Evolutionary conservation across 768 basidiomycete species (phyloP).

Genomic region (Coprinopsis cinerea): DNA sequence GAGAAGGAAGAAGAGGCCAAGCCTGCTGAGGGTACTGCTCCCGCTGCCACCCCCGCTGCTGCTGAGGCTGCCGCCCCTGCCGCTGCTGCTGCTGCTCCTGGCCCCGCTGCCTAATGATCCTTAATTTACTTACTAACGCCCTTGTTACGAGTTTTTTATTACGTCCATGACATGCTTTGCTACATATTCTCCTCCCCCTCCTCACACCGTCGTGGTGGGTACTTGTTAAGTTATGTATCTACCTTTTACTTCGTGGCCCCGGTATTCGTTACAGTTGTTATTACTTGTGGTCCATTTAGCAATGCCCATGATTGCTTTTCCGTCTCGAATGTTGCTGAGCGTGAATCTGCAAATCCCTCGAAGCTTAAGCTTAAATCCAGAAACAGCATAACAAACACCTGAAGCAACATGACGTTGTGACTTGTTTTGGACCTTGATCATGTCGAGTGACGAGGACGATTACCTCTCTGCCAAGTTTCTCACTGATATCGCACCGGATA

Average conservation of each 20-base stretch:
- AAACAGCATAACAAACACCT: too few species aligned
- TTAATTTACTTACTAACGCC: constrained; percentile 15
- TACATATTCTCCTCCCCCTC: constrained; percentile 15
- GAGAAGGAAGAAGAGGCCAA: constrained; percentile 42
- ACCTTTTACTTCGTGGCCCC: constrained; percentile 23
- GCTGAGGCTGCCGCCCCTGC: constrained; percentile 21
- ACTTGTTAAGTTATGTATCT: constrained; percentile 17
- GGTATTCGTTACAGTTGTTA: constrained; percentile 36
- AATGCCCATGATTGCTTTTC: constrained; percentile 20
- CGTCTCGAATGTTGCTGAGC: too few species aligned
- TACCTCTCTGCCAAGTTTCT: constrained; percentile 89
- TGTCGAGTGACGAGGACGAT: constrained; percentile 77
- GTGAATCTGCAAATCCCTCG: too few species aligned
- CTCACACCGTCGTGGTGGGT: constrained; percentile 15
- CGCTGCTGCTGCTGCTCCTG: constrained; percentile 21
- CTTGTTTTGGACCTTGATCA: constrained; percentile 23
- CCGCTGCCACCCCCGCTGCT: constrained; percentile 21
- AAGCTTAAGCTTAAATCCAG: too few species aligned
- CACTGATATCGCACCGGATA: constrained; percentile 25
- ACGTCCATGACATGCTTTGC: constrained; percentile 17
- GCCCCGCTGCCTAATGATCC: constrained; percentile 23
- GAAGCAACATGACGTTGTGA: too few species aligned
- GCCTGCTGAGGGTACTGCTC: constrained; percentile 23
- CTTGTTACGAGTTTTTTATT: constrained; percentile 17
- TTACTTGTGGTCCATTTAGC: constrained; percentile 23